Conservation (phyloP, 2,329 filamentous ascomycete species). For the Reticulascus tulasneorum region DNA sequence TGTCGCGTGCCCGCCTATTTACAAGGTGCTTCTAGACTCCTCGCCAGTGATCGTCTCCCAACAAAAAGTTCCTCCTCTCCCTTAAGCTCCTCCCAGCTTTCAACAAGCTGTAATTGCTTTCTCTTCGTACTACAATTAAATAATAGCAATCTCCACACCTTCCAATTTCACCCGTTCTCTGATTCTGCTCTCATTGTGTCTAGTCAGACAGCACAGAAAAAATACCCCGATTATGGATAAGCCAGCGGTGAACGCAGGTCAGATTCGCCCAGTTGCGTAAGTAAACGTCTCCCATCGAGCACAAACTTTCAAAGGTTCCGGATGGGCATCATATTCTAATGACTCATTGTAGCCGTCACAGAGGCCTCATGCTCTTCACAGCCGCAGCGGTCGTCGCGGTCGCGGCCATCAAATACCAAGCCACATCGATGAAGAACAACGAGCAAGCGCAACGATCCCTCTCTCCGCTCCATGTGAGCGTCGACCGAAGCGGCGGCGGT, state of each 20-base stretch:
- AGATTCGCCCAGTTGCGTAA: constrained; percentile 13
- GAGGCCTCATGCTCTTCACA: constrained; percentile 30
- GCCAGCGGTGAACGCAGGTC: constrained; percentile 4
- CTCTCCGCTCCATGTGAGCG: constrained; percentile 41
- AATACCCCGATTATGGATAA: constrained; percentile 4
- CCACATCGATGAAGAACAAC: constrained; percentile 33
- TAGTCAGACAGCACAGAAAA: too few relatives aligned
- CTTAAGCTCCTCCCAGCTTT: neutral
- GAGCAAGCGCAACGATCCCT: constrained; percentile 36
- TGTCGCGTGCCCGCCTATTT: constrained; percentile 1
- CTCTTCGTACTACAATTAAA: neutral
- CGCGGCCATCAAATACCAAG: constrained; percentile 28
- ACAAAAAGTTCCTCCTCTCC: too few relatives aligned
- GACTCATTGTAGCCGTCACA: constrained; percentile 29
- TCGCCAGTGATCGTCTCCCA: constrained; percentile 2
- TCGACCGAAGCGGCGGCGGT: constrained; percentile 48
- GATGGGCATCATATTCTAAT: neutral
- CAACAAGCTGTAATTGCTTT: neutral
- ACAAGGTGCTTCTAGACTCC: neutral
- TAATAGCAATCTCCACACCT: neutral
- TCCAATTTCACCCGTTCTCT: too few relatives aligned
- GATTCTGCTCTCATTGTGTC: too few relatives aligned
- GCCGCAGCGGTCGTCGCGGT: constrained; percentile 23
- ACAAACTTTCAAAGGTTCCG: neutral
- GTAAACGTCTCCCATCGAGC: constrained; percentile 22